Evolutionary conservation across 2,329 filamentous ascomycete species (phyloP), one percentile per base, ranked within the genome.

Genomic region (Colletotrichum sublineola): DNA sequence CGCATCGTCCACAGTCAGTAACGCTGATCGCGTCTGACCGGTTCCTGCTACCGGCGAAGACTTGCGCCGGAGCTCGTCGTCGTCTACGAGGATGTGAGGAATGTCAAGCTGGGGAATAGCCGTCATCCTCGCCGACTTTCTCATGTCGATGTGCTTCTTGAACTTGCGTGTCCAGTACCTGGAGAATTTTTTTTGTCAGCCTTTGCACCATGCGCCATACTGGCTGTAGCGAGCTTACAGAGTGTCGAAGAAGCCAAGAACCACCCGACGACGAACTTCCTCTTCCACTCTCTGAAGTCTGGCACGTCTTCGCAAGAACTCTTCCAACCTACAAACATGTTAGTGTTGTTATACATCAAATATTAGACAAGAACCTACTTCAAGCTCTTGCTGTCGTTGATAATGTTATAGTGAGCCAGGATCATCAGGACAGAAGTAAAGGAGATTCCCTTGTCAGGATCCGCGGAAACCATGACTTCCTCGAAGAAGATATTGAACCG

Each of bases 331-430:
- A 67, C 11, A 14, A 56, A 6, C 29, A 33, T n/a, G 33, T 72
- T 29, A 72, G 55, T 36, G 14, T 33, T 3, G 18, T 33, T 29
- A 15, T 14, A 9, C 24, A 11, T 15, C 12, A 44, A 15, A 9
- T 42, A 38, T 14, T 14, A 7, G 14, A 29, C 8, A 36, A 48
- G 76, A n/a, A 82, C 85, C 79, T 84, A 93, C 92, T 89, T 92
- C 79, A 99, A 85, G 82, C 95, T 97, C 86, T 98, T 98, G 85
- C 93, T 98, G 82, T 99, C 96, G 76, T 92, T 97, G 80, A 99
- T 99, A 78, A 99, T 95, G 78, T 98, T 99, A 87, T 99, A 97
- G 82, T 99, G 96, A 44, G 97, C 96, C 69, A 99, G 86, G 73
- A 97, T 97, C 93, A 99, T 96, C 63, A 99, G 87, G 31, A 98